These are phyloP conservation scores for Gracilaria caudata DNA, from an alignment of 23 red algal genomes.

Conservation along the genomic window DNA sequence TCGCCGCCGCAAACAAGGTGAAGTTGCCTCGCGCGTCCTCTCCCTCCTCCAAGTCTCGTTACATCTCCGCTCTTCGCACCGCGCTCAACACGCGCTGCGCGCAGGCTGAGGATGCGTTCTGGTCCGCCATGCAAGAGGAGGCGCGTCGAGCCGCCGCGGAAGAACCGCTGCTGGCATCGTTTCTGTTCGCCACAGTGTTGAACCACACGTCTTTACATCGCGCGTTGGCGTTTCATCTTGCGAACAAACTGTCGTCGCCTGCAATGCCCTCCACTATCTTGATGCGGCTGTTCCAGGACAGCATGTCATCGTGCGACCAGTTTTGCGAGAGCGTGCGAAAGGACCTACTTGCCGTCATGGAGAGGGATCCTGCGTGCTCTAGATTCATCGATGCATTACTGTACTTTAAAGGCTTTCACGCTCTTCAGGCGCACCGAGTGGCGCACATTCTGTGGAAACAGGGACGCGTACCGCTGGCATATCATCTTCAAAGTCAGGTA, in stretches of 20 bases:
- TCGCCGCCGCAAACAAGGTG: background rate
- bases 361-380: constrained; percentile 92
- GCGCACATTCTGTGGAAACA: constrained; percentile 87
- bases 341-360: constrained; percentile 93
- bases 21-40: constrained; percentile 34
- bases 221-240: constrained; percentile 88
- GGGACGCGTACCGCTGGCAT: constrained; percentile 73
- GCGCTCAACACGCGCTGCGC: constrained; percentile 47
- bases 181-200: constrained; percentile 88
- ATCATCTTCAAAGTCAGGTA: constrained; percentile 87
- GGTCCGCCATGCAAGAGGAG: constrained; percentile 78
- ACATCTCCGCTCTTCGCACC: constrained; percentile 43
- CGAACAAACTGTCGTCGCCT: constrained; percentile 87
- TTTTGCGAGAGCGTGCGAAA: constrained; percentile 49
- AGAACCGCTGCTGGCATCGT: constrained; percentile 93
- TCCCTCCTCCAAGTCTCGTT: constrained; percentile 53
- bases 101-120: constrained; percentile 51
- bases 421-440: constrained; percentile 88
- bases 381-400: constrained; percentile 85
- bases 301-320: constrained; percentile 41
- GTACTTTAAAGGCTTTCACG: constrained; percentile 99
- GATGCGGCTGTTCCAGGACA: constrained; percentile 75
- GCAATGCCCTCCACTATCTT: constrained; percentile 84
- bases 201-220: constrained; percentile 80
- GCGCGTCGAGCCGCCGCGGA: constrained; percentile 68